Evolutionary conservation across 306 rosid species (phyloP), one percentile per base, ranked within the genome.

Genomic region (Gynostemma pentaphyllum): DNA sequence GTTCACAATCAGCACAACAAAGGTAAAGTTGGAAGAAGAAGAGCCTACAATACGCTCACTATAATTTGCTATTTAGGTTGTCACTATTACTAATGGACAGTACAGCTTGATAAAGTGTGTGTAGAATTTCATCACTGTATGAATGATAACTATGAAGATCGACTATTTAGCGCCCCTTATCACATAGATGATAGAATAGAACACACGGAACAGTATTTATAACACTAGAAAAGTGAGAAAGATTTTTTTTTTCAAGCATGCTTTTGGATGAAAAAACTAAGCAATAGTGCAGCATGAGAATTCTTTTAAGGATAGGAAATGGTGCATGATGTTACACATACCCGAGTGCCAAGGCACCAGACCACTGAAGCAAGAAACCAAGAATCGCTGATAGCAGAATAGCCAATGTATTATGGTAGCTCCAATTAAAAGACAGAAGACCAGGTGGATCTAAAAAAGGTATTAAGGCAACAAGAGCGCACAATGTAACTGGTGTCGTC

Each of bases 291-390:
- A n/a, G n/a, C n/a, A n/a, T n/a, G n/a, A n/a, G n/a, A n/a, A n/a
- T n/a, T n/a, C n/a, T n/a, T n/a, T n/a, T n/a, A n/a, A n/a, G n/a
- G n/a, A n/a, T n/a, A n/a, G n/a, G n/a, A n/a, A n/a, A 24, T 2
- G 59, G 12, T 45, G 14, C 53, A 70, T 30, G n/a, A 40, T 68
- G 66, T n/a, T 50, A 54, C 24, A 70, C 95, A 46, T 77, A 89
- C 97, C 97, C 97, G 28, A 86, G 83, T 1, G 95, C 97, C 48
- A 89, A 73, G 30, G 97, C 97, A 28, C 92, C 97, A 22, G 92
- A 89, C 95, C 95, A 89, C 75, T 89, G 95, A 75, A 89, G 97
- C 77, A 86, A 80, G 83, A 89, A 89, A 19, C 95, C 97, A 26
- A 89, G 89, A 54, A 89, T 49, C 28, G 95, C 92, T 13, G 97